Evolutionary conservation across 805 yeast genomes (phyloP), one percentile per base, ranked within the genome.

Genomic region (Ogataea siamensis): DNA sequence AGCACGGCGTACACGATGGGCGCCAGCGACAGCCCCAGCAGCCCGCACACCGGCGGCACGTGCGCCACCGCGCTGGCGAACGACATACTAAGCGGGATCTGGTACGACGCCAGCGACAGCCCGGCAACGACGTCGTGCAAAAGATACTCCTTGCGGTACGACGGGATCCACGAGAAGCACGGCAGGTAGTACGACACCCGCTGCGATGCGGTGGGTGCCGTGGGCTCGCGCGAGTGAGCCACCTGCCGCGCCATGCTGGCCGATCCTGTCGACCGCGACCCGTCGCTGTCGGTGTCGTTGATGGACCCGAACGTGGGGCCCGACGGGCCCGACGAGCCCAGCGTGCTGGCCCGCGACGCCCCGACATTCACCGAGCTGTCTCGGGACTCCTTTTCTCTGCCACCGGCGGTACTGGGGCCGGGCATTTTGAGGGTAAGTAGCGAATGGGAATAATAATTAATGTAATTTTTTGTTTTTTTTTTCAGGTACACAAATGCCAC

Each of bases 51-150:
- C 0, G 95, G 86, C 8, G 93, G 91, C 9, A 87, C 81, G 51
- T 81, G 87, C 2, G 95, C 94, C 30, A 88, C 68, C 0, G 94
- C 80, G 0, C 87, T 80, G 3, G 96, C 93, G 53, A 83, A 83
- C 2, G 84, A 76, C 73, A 81, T 71, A 45, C 88, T 83, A 37
- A 91, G 66, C 1, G 99, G 98, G 33, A 91, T 78, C 58, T 89
- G 97, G 62, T 88, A 91, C 4, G 93, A 82, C 0, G 96, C 96
- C 23, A 89, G 60, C 0, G 97, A 80, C 4, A 87, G 53, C 0
- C 99, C 98, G 2, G 96, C 95, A 12, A 83, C 62, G 7, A 85
- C 53, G 54, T 91, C 99, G 14, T 78, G 71, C 2, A 74, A 16
- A 28, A 80, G 51, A 32, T 60, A 61, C 1, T 50, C 36, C 11